A percentile compares a stretch with the other conserved stretches of the same genome.
These are phyloP conservation scores for Candida michaelii DNA, from an alignment of 805 yeast species.

Conservation along the genomic window DNA sequence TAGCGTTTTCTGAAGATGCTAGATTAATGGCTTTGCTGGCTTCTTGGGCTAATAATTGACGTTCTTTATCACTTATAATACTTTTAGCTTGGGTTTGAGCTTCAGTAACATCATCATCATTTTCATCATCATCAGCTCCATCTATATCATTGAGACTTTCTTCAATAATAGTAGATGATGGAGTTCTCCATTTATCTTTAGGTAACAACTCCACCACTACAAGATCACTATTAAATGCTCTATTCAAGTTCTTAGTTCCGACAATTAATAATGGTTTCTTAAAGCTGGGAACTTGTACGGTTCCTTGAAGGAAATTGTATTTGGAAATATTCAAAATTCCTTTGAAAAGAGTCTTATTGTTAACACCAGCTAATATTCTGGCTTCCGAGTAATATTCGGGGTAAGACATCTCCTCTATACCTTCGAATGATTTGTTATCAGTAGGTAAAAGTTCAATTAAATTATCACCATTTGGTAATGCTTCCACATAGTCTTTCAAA, in stretches of 20 bases:
- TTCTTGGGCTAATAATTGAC: constrained; percentile 71
- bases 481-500: constrained; percentile 66
- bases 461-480: constrained; percentile 69
- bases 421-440: constrained; percentile 16
- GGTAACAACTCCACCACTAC: constrained; percentile 91
- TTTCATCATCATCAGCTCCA: constrained; percentile 45
- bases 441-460: constrained; percentile 75
- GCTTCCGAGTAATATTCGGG: constrained; percentile 80
- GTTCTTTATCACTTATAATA: constrained; percentile 64
- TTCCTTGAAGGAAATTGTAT: constrained; percentile 87
- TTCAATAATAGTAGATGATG: constrained; percentile 76
- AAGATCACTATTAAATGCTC: constrained; percentile 89
- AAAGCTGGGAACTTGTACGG: constrained; percentile 67
- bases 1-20: constrained; percentile 32
- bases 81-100: constrained; percentile 1
- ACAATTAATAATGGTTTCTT: constrained; percentile 78
- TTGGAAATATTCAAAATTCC: constrained; percentile 80
- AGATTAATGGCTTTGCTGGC: constrained; percentile 65
- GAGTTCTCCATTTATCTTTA: constrained; percentile 81
- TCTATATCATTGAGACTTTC: constrained; percentile 66
- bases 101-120: constrained; percentile 3
- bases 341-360: constrained; percentile 82
- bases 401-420: constrained; percentile 54
- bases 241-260: constrained; percentile 82
- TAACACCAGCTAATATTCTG: constrained; percentile 85